Percentiles rank a stretch among this genome's conserved stretches.
Conservation (phyloP, 1,284 basidiomycete genomes). For the Cutaneotrichosporon arboriforme region DNA sequence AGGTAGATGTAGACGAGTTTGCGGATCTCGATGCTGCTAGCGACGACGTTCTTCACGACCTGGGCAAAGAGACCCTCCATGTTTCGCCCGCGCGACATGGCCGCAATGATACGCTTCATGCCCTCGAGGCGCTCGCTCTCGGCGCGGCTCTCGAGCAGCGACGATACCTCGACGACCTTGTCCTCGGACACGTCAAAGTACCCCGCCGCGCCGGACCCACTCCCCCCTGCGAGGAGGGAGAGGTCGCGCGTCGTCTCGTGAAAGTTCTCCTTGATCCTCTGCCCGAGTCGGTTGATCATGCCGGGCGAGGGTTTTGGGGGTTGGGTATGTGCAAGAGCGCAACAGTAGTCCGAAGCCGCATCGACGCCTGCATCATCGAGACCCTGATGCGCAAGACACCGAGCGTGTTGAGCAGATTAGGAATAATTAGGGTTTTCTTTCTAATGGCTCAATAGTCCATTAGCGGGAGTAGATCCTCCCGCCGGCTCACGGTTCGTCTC, state of each 20-base stretch:
- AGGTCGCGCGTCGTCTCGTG: conserved; percentile 49
- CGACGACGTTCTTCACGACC: conserved; percentile 90
- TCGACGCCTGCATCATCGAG: background rate
- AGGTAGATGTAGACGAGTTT: conserved; percentile 98
- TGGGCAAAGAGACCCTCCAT: conserved; percentile 88
- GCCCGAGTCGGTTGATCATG: conserved; percentile 43
- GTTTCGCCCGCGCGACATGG: conserved; percentile 87
- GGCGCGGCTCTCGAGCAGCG: conserved; percentile 75
- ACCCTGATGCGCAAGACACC: background rate
- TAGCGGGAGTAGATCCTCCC: background rate
- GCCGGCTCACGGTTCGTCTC: background rate
- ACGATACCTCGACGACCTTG: conserved; percentile 58
- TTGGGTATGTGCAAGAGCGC: background rate
- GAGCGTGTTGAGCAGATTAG: background rate
- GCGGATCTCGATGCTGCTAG: conserved; percentile 83
- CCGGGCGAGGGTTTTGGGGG: conserved; percentile 2
- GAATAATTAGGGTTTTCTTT: background rate
- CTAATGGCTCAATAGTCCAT: background rate
- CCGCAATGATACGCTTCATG: conserved; percentile 86
- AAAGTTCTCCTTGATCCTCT: conserved; percentile 49
- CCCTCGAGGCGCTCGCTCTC: conserved; percentile 87
- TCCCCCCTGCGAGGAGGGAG: conserved; percentile 36
- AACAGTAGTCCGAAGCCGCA: background rate
- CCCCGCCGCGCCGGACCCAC: conserved; percentile 29
- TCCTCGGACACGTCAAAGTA: conserved; percentile 49